Conservation (phyloP, 176 grass and related monocot genomes). For the Cenchrus americanus region DNA sequence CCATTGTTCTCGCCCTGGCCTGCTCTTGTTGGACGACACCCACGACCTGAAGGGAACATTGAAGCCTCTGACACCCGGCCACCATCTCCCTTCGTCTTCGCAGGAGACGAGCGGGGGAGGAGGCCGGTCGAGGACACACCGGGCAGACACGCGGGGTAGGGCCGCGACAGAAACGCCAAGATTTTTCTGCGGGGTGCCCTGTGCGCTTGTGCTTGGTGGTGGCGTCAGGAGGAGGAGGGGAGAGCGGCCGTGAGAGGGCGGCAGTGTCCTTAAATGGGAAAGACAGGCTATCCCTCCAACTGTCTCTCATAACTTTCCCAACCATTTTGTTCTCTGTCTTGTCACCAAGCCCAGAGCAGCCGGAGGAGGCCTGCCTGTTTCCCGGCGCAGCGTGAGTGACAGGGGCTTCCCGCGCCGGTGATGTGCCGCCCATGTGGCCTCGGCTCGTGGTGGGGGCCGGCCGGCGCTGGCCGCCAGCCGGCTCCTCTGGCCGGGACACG, state of each 20-base stretch:
- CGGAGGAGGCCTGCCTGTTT: slow-evolving; percentile 16
- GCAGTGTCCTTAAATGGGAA: slow-evolving; percentile 68
- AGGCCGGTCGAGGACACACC: background rate
- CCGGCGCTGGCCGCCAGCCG: background rate
- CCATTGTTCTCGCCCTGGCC: slow-evolving; percentile 48
- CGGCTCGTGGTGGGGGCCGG: slow-evolving; percentile 22
- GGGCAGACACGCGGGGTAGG: background rate
- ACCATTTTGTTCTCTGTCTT: slow-evolving; percentile 61
- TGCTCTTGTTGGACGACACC: slow-evolving; percentile 36
- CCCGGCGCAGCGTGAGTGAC: slow-evolving; percentile 25
- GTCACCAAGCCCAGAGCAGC: slow-evolving; percentile 57
- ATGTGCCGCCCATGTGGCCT: slow-evolving; percentile 53
- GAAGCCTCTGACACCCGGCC: slow-evolving; percentile 53
- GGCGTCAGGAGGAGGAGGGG: background rate
- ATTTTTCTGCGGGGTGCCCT: too few relatives aligned
- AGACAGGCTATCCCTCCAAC: slow-evolving; percentile 56
- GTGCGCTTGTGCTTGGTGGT: slow-evolving; percentile 21
- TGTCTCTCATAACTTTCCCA: slow-evolving; percentile 64
- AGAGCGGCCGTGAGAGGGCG: slow-evolving; percentile 14
- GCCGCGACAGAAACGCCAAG: too few relatives aligned
- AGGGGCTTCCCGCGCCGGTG: slow-evolving; percentile 16
- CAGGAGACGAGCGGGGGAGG: background rate
- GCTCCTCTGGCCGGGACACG: slow-evolving; percentile 24
- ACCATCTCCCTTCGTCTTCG: slow-evolving; percentile 45
- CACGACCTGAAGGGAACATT: slow-evolving; percentile 46